Percentiles rank a stretch among this genome's conserved stretches.
phyloP scores from a whole-genome alignment of 2,329 filamentous ascomycete species.

The Xylariaceae sp. region DNA sequence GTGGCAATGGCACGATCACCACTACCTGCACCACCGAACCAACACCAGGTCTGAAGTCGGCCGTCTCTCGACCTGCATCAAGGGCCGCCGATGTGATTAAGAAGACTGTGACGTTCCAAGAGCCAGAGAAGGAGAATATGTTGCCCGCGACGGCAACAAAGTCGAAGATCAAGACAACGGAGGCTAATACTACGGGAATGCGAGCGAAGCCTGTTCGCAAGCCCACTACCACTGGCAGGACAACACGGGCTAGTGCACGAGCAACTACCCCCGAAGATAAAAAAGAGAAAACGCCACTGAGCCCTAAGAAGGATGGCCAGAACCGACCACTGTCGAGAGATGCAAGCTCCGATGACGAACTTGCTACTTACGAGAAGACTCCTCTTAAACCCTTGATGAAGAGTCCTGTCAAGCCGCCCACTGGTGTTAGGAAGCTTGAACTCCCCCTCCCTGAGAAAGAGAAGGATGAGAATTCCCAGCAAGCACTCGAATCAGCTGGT shows the following conservation, averaged over 20 bases:
- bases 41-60: conserved; percentile 49
- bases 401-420: conserved; percentile 59
- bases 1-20: conserved; percentile 47
- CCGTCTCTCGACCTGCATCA: conserved; percentile 42
- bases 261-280: conserved; percentile 42
- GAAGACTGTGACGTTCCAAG: conserved; percentile 69
- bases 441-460: conserved; percentile 35
- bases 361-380: conserved; percentile 57
- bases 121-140: conserved; percentile 69
- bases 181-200: conserved; percentile 45
- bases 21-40: conserved; percentile 41
- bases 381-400: conserved; percentile 60
- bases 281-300: conserved; percentile 58
- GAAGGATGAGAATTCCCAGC: conserved; percentile 37
- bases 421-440: conserved; percentile 45
- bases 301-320: conserved; percentile 69
- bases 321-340: conserved; percentile 53
- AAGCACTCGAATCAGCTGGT: conserved; percentile 44
- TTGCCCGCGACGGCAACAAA: conserved; percentile 47
- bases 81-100: conserved; percentile 43
- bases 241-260: conserved; percentile 45
- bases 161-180: conserved; percentile 43
- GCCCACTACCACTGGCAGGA: conserved; percentile 44
- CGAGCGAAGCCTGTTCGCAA: conserved; percentile 57
- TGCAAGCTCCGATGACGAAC: conserved; percentile 63